These are phyloP conservation scores for Murraya paniculata DNA, from an alignment of 345 rosid genomes.

Conservation along the genomic window DNA sequence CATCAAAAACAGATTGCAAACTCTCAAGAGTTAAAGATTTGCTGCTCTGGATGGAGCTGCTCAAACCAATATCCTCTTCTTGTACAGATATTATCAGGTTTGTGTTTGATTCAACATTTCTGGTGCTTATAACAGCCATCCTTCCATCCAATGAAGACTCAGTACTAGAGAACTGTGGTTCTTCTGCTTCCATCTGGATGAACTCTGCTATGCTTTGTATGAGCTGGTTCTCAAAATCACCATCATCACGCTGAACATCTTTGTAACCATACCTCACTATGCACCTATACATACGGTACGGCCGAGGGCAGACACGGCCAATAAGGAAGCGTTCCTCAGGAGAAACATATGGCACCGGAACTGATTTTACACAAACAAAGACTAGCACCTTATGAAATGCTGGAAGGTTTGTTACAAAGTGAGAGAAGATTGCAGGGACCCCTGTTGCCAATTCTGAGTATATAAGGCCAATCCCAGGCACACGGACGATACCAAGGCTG, in stretches of 20 bases:
- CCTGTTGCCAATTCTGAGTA: slow-evolving; percentile 94
- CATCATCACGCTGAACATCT: slow-evolving; percentile 81
- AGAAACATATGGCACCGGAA: slow-evolving; percentile 80
- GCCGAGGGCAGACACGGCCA: slow-evolving; percentile 90
- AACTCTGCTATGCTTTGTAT: slow-evolving; percentile 94
- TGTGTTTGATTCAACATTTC: slow-evolving; percentile 45
- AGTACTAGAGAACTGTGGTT: slow-evolving; percentile 46
- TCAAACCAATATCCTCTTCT: slow-evolving; percentile 45
- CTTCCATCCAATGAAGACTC: slow-evolving; percentile 82
- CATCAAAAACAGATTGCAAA: slow-evolving; percentile 61
- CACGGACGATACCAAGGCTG: slow-evolving; percentile 94
- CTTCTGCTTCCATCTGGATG: slow-evolving; percentile 90
- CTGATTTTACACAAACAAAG: slow-evolving; percentile 95
- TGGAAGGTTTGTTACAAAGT: slow-evolving; percentile 91
- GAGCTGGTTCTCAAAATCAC: slow-evolving; percentile 76
- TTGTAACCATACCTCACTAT: slow-evolving; percentile 93
- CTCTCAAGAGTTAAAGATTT: slow-evolving; percentile 69
- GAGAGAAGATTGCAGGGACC: slow-evolving; percentile 92
- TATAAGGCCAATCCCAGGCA: slow-evolving; percentile 90
- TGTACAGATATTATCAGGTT: slow-evolving; percentile 51
- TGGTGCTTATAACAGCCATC: slow-evolving; percentile 87
- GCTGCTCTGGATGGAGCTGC: slow-evolving; percentile 59
- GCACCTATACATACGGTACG: slow-evolving; percentile 94
- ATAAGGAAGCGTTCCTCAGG: slow-evolving; percentile 94
- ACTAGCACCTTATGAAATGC: slow-evolving; percentile 89